phyloP scores from a whole-genome alignment of 805 yeast species.

The Zygosaccharomyces bisporus region DNA sequence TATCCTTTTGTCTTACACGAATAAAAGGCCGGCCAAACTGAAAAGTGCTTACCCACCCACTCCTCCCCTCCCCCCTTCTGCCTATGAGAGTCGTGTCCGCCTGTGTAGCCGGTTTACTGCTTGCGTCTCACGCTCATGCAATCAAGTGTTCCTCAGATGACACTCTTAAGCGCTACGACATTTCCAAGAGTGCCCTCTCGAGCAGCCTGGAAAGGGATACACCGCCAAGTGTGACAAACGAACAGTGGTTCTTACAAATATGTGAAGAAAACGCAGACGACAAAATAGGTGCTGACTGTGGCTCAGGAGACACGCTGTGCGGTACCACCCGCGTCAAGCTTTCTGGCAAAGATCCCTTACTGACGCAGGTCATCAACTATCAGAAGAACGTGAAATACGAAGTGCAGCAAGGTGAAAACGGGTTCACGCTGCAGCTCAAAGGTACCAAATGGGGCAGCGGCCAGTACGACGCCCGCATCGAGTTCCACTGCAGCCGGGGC shows the following conservation, averaged over 20 bases:
- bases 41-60: not conserved
- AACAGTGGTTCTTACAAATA: conserved; percentile 67
- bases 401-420: conserved; percentile 33
- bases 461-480: conserved; percentile 44
- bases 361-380: conserved; percentile 62
- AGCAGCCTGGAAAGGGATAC: conserved; percentile 43
- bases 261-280: conserved; percentile 47
- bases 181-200: conserved; percentile 7
- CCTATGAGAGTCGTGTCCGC: conserved; percentile 4
- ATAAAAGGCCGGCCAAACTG: no score
- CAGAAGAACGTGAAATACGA: conserved; percentile 34
- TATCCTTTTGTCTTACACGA: no score
- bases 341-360: conserved; percentile 46
- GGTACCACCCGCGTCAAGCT: conserved; percentile 58
- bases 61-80: not conserved
- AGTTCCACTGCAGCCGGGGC: conserved; percentile 46
- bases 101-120: conserved; percentile 1
- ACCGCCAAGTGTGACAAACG: conserved; percentile 70
- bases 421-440: conserved; percentile 40
- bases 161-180: conserved; percentile 4
- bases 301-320: conserved; percentile 70
- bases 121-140: conserved; percentile 2
- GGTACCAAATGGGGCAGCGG: conserved; percentile 72
- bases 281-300: conserved; percentile 49
- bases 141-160: conserved; percentile 6